These are phyloP conservation scores for Fusarium humuli DNA, from an alignment of 2,329 filamentous ascomycete genomes.

Conservation along the genomic window DNA sequence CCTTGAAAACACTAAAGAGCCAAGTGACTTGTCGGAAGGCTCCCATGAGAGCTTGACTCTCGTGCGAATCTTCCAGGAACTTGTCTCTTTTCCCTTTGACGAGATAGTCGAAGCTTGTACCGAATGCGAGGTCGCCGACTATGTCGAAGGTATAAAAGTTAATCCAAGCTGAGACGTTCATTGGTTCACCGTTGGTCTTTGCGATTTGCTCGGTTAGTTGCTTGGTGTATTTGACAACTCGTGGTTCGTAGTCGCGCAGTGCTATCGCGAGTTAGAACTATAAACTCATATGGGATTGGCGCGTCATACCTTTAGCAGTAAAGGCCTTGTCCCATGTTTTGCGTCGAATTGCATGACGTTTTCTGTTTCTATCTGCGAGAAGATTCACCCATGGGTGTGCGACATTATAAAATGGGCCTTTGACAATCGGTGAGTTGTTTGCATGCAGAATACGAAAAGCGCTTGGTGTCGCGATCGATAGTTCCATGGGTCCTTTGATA, in stretches of 20 bases:
- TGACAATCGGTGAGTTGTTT: conserved; percentile 1
- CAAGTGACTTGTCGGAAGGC: background rate
- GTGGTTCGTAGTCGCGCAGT: conserved; percentile 24
- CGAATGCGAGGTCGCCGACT: conserved; percentile 33
- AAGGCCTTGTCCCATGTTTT: conserved; percentile 36
- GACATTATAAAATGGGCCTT: conserved; percentile 31
- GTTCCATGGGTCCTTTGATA: conserved; percentile 12
- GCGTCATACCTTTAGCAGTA: conserved; percentile 20
- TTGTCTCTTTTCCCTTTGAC: background rate
- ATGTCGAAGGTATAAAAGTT: conserved; percentile 35
- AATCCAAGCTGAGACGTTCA: conserved; percentile 12
- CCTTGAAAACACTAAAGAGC: background rate
- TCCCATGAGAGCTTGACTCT: background rate
- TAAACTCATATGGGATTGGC: accelerated
- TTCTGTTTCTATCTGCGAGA: background rate
- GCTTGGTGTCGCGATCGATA: conserved; percentile 28
- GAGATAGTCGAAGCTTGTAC: conserved; percentile 30
- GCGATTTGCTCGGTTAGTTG: conserved; percentile 4
- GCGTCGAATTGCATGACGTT: conserved; percentile 22
- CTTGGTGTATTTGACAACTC: conserved; percentile 17
- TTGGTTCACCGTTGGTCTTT: background rate
- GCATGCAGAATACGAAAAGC: conserved; percentile 28
- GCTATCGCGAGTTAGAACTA: background rate
- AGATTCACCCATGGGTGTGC: conserved; percentile 17
- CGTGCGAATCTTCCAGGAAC: conserved; percentile 10